Conservation (phyloP, 2,329 filamentous ascomycete genomes). For the Stagonosporopsis tanaceti region DNA sequence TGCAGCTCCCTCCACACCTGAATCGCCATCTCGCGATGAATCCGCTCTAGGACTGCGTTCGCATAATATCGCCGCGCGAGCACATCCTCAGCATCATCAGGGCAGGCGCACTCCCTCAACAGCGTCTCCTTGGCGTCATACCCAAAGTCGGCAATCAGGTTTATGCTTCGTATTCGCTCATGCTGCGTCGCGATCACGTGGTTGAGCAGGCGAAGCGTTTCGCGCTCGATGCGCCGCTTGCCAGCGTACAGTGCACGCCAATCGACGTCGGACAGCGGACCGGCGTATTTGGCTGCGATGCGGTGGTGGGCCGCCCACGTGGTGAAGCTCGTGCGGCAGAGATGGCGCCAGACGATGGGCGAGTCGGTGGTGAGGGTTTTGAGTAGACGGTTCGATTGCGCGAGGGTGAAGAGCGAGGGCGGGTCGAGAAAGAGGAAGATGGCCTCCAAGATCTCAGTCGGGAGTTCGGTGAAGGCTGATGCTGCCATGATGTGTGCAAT, state of each 20-base stretch:
- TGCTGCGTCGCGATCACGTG: slow-evolving; percentile 75
- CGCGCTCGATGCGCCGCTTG: slow-evolving; percentile 44
- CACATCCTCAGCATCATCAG: slow-evolving; percentile 72
- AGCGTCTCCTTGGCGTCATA: slow-evolving; percentile 91
- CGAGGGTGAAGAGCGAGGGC: slow-evolving; percentile 58
- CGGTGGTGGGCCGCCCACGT: slow-evolving; percentile 71
- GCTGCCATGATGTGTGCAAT: slow-evolving; percentile 21
- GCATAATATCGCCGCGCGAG: slow-evolving; percentile 82
- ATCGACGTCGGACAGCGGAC: slow-evolving; percentile 64
- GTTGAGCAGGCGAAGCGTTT: slow-evolving; percentile 60
- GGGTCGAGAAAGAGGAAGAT: slow-evolving; percentile 73
- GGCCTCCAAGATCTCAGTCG: slow-evolving; percentile 84
- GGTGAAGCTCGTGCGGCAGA: slow-evolving; percentile 73
- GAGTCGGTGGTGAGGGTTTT: slow-evolving; percentile 72
- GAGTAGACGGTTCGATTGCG: slow-evolving; percentile 70
- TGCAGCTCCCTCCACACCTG: slow-evolving; percentile 74
- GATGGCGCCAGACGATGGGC: slow-evolving; percentile 78
- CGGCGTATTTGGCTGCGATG: slow-evolving; percentile 45
- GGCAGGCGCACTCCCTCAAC: slow-evolving; percentile 68
- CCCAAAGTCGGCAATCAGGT: slow-evolving; percentile 74
- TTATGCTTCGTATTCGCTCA: slow-evolving; percentile 72
- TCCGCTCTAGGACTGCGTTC: slow-evolving; percentile 75
- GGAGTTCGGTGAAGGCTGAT: slow-evolving; percentile 58
- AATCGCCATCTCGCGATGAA: slow-evolving; percentile 82
- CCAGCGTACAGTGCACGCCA: slow-evolving; percentile 70